Evolutionary conservation across 2,329 filamentous ascomycete species (phyloP).

Genomic region (Venturia pyrina): DNA sequence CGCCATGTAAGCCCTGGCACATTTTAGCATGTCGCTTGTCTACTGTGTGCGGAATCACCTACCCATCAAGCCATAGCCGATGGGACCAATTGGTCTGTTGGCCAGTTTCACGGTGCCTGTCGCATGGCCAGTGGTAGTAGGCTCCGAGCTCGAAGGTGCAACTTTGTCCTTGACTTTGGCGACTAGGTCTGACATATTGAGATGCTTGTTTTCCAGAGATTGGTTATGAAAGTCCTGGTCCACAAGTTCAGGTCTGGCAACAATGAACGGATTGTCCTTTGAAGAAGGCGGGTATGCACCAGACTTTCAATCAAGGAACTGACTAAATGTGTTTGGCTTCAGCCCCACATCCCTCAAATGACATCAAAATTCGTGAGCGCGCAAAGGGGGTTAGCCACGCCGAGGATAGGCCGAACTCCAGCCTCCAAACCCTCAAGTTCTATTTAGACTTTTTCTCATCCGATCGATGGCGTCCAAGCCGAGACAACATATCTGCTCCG

Average conservation of each 20-base stretch:
- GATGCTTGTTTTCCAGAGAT: too few species aligned
- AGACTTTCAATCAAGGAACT: background rate
- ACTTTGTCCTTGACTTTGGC: background rate
- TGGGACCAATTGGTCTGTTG: constrained; percentile 27
- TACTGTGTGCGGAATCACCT: background rate
- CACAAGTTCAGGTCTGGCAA: too few species aligned
- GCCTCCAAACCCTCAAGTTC: too few species aligned
- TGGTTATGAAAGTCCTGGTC: background rate
- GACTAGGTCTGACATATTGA: background rate
- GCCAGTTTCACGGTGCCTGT: constrained; percentile 4
- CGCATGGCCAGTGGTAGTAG: background rate
- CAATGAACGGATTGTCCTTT: too few species aligned
- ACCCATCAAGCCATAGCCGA: constrained; percentile 41
- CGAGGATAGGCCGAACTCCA: too few species aligned
- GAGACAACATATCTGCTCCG: too few species aligned
- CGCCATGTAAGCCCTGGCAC: constrained; percentile 36
- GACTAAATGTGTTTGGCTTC: background rate
- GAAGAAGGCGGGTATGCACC: too few species aligned
- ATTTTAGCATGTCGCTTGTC: background rate
- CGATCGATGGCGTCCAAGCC: too few species aligned
- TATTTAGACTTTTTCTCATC: too few species aligned
- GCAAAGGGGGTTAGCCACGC: too few species aligned
- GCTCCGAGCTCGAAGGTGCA: background rate
- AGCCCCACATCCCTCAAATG: background rate
- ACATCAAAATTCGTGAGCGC: background rate